Evolutionary conservation across 106 monocot genomes (phyloP), one percentile per base, ranked within the genome.

Genomic region (Dendrobium chrysotoxum): DNA sequence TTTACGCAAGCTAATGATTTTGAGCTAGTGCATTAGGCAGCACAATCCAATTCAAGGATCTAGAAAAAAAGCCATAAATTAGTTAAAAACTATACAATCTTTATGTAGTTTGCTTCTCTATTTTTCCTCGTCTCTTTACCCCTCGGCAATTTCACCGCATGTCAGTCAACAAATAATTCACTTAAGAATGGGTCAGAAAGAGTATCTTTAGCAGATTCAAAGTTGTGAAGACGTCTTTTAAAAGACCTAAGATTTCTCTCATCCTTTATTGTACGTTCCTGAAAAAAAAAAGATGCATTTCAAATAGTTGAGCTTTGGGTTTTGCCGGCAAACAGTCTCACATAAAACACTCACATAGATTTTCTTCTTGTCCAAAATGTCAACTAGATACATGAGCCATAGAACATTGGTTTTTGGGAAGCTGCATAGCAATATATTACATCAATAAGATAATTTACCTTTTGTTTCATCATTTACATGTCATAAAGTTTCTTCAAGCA

Each of bases 401-500:
- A 98, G 80, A 10, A 98, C 90, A 45, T 98, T 98, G 38, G 97
- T 98, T 86, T 91, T 91, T 53, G 94, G 94, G 78, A 92, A 98
- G 75, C 97, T 98, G 90, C 88, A 86, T 28, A 25, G 74, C 23
- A 53, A 61, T 18, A 75, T 2, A 76, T 42, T 41, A 41, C 20
- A 40, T 74, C n/a, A 35, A 42, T 74, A 74, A 74, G 18, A 21
- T 65, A 67, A 50, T 50, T 15, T 50, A 50, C 50, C 2, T 13
- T 50, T 13, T 2, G 15, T 50, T 23, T n/a, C 26, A 61, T 61
- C 21, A 4, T 2, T 61, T 20, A 7, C 7, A 23, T 61, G 23
- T 4, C 61, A 61, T 61, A 8, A 61, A 61, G 61, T 23, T 61
- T 61, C 4, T 61, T 61, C 4, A 61, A 61, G 61, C 61, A 61